Evolutionary conservation across 768 basidiomycete genomes (phyloP), one percentile per base, ranked within the genome.

Genomic region (Galerina marginata): DNA sequence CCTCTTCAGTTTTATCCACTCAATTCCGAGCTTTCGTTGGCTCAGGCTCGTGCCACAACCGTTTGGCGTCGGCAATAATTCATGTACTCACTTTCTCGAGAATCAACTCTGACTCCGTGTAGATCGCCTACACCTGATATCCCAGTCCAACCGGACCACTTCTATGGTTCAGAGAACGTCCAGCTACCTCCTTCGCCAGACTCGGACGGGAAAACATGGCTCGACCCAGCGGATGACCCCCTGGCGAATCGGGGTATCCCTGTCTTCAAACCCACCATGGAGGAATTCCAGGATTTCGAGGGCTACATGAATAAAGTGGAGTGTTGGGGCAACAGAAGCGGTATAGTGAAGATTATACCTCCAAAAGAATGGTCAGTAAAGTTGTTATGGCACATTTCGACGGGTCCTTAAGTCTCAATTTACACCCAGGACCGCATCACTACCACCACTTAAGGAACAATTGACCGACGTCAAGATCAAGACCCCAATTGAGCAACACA

Each of bases 301-400:
- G 88, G 71, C 10, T 99, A 93, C 72, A 90, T 97, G 84, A 88
- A 85, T 63, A 86, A 77, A 61, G 83, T 99, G 46, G 94, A 96
- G 71, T 84, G 86, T 61, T 99, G 97, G 93, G 97, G 97, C 1
- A 84, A 81, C 71, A 81, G 81, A 58, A 95, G 93, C 64, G 97
- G 97, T 23, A 96, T 99, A 64, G 90, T 96, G 61, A 99, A 99
- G 76, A 86, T 99, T 63, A 91, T 99, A 60, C 96, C 96, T 33
- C 96, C 96, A 4, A 86, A 87, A 67, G 92, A 96, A 81, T 99
- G 96, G 96, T 93, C 58, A 70, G 91, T 75, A 60, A 43, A 11
- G 11, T 50, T 38, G 26, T 44, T 36, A 23, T 26, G 36, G 9
- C 54, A 45, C 38, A 48, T 62, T 37, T 54, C 33, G 38, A 12